A percentile compares a stretch with the other conserved stretches of the same genome.
Evolutionary conservation across 805 yeast genomes (phyloP).

Genomic region (Citeromyces matritensis): DNA sequence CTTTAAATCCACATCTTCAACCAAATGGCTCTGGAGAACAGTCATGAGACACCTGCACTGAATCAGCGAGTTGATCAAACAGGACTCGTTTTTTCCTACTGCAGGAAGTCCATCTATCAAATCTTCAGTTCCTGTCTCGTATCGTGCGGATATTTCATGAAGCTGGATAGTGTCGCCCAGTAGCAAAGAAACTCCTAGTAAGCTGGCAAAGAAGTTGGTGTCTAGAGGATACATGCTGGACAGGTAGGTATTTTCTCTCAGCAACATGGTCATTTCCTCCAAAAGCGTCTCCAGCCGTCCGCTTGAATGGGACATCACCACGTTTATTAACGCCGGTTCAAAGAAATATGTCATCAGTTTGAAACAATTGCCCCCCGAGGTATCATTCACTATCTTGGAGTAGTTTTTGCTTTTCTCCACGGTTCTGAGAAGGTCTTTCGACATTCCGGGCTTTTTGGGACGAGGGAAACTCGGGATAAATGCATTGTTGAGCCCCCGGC

Average conservation of each 20-base stretch:
- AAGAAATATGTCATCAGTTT: slow-evolving; percentile 12
- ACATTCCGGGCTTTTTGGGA: slow-evolving; percentile 8
- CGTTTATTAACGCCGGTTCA: slow-evolving; percentile 11
- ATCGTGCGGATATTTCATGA: slow-evolving; percentile 43
- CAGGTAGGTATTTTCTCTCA: slow-evolving; percentile 7
- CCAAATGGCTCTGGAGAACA: slow-evolving; percentile 6
- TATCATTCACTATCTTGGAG: slow-evolving; percentile 11
- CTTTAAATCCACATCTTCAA: not conserved
- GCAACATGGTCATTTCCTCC: slow-evolving; percentile 3
- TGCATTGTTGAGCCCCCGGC: slow-evolving; percentile 26
- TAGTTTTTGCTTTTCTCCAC: slow-evolving; percentile 5
- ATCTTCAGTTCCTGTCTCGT: slow-evolving; percentile 11
- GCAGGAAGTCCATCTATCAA: not conserved
- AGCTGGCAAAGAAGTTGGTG: slow-evolving; percentile 2
- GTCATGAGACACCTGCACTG: slow-evolving; percentile 10
- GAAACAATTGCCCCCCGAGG: slow-evolving; percentile 14
- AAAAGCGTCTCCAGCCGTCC: slow-evolving; percentile 6
- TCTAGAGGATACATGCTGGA: not conserved
- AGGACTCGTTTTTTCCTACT: slow-evolving; percentile 9
- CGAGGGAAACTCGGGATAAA: slow-evolving; percentile 26
- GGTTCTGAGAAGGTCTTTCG: slow-evolving; percentile 1
- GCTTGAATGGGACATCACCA: slow-evolving; percentile 8
- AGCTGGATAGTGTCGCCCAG: slow-evolving; percentile 37
- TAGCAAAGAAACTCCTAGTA: slow-evolving; percentile 11
- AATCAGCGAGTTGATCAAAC: slow-evolving; percentile 10